Evolutionary conservation across 2,329 filamentous ascomycete species (phyloP), one percentile per base, ranked within the genome.

Genomic region (Penicillium italicum): DNA sequence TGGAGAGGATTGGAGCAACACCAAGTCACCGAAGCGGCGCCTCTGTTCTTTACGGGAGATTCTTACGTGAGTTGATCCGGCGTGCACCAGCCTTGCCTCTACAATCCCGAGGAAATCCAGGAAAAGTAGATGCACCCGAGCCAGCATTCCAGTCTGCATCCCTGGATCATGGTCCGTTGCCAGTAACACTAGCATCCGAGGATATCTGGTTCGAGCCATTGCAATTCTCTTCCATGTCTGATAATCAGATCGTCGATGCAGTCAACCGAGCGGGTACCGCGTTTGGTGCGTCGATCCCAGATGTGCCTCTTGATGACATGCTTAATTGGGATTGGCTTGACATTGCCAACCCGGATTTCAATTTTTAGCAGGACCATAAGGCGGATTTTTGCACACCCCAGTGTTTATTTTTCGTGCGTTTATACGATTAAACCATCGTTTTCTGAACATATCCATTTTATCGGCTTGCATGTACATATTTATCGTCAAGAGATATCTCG

Each of bases 181-280:
- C 41, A 14, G 42, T 26, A 11, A 33, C 66, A 16, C 69, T 70
- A 34, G 54, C 69, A 28, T 63, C 69, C 5, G 56, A 69, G 18
- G 58, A 70, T 5, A 55, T 78, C 9, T 80, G 79, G 77, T 67
- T 77, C 0, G 80, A 83, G 57, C 77, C 82, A 5, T 51, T 87
- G 22, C 83, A 85, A 24, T 86, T 88, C 67, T 87, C 84, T 2
- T 77, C 84, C 31, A 89, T 89, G 86, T 88, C 85, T 0, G 84
- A 87, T 55, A 80, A 86, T 55, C 85, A 89, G 66, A 85, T 88
- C 44, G 79, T 84, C 5, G 84, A 87, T 60, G 83, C 85, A 5
- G 78, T 88, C 28, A 86, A 85, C 64, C 81, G 83, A 58, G 82
- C 84, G 0, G 84, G 81, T 4, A 81, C 84, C 26, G 80, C 81